A percentile compares a stretch with the other conserved stretches of the same genome.
These are phyloP conservation scores for Arxiozyma slooffiae DNA, from an alignment of 1,139 yeast species.

Conservation along the genomic window DNA sequence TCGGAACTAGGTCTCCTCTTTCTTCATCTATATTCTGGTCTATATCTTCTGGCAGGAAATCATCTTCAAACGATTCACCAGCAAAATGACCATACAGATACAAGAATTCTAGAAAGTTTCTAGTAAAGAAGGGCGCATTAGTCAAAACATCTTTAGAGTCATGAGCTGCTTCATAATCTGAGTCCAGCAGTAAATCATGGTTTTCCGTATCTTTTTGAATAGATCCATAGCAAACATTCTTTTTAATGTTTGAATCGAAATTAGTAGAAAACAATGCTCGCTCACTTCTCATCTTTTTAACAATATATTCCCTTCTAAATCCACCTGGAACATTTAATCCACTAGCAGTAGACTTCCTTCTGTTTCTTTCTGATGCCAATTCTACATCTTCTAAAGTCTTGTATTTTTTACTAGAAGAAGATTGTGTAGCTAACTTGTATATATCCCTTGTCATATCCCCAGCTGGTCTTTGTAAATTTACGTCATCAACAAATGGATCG, in stretches of 20 bases:
- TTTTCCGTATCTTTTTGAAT: background rate
- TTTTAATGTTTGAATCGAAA: background rate
- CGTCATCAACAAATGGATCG: conserved; percentile 3
- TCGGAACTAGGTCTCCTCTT: conserved; percentile 7
- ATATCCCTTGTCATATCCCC: conserved; percentile 65
- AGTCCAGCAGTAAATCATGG: background rate
- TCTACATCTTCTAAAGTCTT: conserved; percentile 27
- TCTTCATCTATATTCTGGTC: conserved; percentile 4
- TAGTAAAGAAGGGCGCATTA: conserved; percentile 43
- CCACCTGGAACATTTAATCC: conserved; percentile 73
- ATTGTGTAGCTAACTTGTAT: conserved; percentile 30
- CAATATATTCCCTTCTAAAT: conserved; percentile 57
- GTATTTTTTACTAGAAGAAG: conserved; percentile 24
- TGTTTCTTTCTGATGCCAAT: conserved; percentile 18
- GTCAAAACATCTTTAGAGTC: conserved; percentile 15
- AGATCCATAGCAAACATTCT: background rate
- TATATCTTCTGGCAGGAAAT: conserved; percentile 44
- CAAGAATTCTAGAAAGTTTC: conserved; percentile 63
- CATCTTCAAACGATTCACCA: conserved; percentile 69
- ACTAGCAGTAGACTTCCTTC: conserved; percentile 58
- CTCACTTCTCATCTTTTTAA: conserved; percentile 33
- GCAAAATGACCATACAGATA: conserved; percentile 77
- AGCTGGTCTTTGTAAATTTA: conserved; percentile 37
- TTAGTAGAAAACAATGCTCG: background rate
- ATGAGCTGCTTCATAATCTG: conserved; percentile 2